Conservation (phyloP, 495 filamentous ascomycete genomes). For the Antarctomyces pellizariae region DNA sequence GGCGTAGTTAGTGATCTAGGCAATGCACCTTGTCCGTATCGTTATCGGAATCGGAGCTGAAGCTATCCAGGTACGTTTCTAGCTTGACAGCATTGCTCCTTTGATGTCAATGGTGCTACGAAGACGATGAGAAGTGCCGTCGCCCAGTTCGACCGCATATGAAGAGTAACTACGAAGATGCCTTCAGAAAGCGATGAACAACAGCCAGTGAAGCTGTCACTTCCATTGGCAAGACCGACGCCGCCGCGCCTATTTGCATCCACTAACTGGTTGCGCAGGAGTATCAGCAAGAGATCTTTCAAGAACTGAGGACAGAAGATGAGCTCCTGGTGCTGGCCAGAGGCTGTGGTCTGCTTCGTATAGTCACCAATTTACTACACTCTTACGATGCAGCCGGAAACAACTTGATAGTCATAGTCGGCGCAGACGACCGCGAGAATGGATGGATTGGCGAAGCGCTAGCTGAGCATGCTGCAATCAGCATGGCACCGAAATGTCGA, state of each 20-base stretch:
- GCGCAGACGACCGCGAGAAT: slow-evolving; percentile 87
- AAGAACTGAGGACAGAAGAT: slow-evolving; percentile 75
- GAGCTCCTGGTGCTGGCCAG: slow-evolving; percentile 78
- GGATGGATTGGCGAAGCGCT: slow-evolving; percentile 81
- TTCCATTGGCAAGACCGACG: slow-evolving; percentile 46
- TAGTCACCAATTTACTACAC: slow-evolving; percentile 85
- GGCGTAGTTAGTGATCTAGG: no score
- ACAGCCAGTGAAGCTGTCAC: slow-evolving; percentile 69
- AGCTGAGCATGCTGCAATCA: slow-evolving; percentile 76
- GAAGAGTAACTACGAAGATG: slow-evolving; percentile 17
- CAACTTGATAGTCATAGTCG: slow-evolving; percentile 71
- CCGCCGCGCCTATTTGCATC: background rate
- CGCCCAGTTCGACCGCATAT: no score
- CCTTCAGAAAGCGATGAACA: slow-evolving; percentile 31
- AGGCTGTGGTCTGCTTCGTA: slow-evolving; percentile 70
- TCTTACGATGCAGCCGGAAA: slow-evolving; percentile 90
- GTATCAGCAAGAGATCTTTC: slow-evolving; percentile 82
- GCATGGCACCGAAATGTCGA: slow-evolving; percentile 44
- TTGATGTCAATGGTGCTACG: background rate
- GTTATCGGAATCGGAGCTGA: background rate
- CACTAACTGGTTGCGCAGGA: slow-evolving; percentile 20
- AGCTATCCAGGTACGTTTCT: background rate
- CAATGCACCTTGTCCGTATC: background rate
- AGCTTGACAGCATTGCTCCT: background rate
- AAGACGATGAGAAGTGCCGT: no score